Conservation (phyloP, 2,329 filamentous ascomycete species). For the Claviceps sp. region DNA sequence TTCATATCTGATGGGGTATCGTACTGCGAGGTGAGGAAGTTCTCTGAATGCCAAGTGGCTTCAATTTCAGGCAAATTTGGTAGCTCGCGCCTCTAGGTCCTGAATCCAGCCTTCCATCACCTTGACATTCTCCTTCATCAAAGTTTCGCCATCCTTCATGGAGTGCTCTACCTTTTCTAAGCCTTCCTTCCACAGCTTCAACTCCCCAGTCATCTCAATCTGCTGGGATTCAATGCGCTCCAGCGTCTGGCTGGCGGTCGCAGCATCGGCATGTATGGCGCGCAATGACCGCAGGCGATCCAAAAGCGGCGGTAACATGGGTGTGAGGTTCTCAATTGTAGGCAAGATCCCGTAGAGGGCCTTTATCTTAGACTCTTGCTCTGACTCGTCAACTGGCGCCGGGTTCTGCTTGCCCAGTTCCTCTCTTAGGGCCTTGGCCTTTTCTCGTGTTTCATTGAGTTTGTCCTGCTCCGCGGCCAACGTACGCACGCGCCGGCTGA, state of each 20-base stretch:
- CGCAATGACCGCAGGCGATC: conserved; percentile 75
- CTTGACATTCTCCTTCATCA: conserved; percentile 67
- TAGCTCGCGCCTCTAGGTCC: conserved; percentile 67
- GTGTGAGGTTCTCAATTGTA: conserved; percentile 75
- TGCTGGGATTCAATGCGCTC: conserved; percentile 68
- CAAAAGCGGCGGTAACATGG: conserved; percentile 71
- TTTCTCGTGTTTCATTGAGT: conserved; percentile 50
- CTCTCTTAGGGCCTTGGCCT: conserved; percentile 49
- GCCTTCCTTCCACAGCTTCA: conserved; percentile 75
- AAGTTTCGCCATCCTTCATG: conserved; percentile 54
- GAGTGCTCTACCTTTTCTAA: conserved; percentile 65
- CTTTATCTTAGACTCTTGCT: conserved; percentile 78
- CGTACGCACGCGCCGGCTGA: conserved; percentile 56
- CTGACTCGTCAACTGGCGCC: conserved; percentile 37
- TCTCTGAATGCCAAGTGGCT: background rate
- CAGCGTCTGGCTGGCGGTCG: conserved; percentile 64
- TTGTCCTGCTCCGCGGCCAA: conserved; percentile 60
- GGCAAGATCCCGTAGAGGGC: conserved; percentile 80
- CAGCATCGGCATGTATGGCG: conserved; percentile 76
- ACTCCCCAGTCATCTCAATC: conserved; percentile 67
- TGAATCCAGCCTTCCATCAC: conserved; percentile 84
- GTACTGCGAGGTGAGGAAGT: background rate
- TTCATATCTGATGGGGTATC: conserved; percentile 8
- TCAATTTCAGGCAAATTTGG: conserved; percentile 31
- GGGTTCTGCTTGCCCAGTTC: conserved; percentile 36